phyloP scores from a whole-genome alignment of 495 filamentous ascomycete genomes.

The Cudoniella acicularis region DNA sequence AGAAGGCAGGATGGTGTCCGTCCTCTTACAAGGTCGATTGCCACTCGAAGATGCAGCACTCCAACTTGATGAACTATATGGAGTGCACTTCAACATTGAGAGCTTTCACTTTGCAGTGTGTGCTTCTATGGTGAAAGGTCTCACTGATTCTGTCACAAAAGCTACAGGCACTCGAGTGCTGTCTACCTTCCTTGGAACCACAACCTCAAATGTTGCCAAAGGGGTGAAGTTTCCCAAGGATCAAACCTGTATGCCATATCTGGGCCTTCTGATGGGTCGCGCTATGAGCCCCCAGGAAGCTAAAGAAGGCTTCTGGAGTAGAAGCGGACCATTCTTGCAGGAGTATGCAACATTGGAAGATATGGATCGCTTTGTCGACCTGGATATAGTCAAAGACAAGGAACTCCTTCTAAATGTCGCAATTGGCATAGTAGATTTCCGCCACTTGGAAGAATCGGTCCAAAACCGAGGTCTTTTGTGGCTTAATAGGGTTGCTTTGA shows the following conservation, averaged over 20 bases:
- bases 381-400: conserved; percentile 45
- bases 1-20: conserved; percentile 51
- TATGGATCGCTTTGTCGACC: conserved; percentile 35
- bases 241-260: conserved; percentile 44
- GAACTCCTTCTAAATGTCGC: conserved; percentile 53
- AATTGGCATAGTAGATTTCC: conserved; percentile 54
- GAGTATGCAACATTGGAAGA: conserved; percentile 30
- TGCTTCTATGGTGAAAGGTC: conserved; percentile 55
- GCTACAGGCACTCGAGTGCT: conserved; percentile 50
- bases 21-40: conserved; percentile 51
- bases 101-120: conserved; percentile 62
- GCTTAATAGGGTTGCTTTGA: conserved; percentile 44
- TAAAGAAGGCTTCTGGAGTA: conserved; percentile 48
- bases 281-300: conserved; percentile 43
- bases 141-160: conserved; percentile 56
- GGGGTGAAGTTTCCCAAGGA: conserved; percentile 25
- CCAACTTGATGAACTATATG: conserved; percentile 57
- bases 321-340: conserved; percentile 25
- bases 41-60: conserved; percentile 55
- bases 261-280: conserved; percentile 46
- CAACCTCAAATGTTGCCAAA: conserved; percentile 33
- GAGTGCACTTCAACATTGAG: conserved; percentile 56
- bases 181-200: conserved; percentile 57
- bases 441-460: conserved; percentile 48
- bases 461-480: conserved; percentile 49